These are phyloP conservation scores for Polytrichum formosum DNA, from an alignment of 225 moss, liverwort and hornwort species.

Conservation along the genomic window DNA sequence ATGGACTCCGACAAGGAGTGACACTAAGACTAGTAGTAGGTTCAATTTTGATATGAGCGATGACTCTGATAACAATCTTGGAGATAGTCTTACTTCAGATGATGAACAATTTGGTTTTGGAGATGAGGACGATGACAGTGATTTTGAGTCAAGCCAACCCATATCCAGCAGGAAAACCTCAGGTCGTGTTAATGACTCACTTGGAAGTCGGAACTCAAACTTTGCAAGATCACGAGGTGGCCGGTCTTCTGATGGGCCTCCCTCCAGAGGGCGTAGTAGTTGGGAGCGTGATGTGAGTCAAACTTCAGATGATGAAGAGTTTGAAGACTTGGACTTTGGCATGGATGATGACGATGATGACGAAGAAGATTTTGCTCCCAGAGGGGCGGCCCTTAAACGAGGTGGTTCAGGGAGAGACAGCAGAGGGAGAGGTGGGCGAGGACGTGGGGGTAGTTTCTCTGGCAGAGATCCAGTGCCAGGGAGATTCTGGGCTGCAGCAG, in stretches of 20 bases:
- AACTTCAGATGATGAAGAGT: conserved; percentile 39
- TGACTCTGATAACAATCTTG: conserved; percentile 43
- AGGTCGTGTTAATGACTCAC: conserved; percentile 15
- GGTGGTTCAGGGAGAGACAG: conserved; percentile 25
- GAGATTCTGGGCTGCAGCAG: conserved; percentile 30
- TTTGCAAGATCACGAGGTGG: conserved; percentile 24
- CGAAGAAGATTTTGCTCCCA: conserved; percentile 22
- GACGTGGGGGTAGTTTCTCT: conserved; percentile 24
- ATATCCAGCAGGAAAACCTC: conserved; percentile 21
- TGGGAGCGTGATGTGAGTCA: conserved; percentile 25
- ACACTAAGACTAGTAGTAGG: conserved; percentile 19
- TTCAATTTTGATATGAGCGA: conserved; percentile 53
- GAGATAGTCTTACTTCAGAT: conserved; percentile 26
- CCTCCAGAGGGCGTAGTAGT: conserved; percentile 24
- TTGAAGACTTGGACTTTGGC: conserved; percentile 26
- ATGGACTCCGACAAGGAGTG: conserved; percentile 46
- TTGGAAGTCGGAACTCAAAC: conserved; percentile 22
- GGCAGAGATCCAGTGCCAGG: conserved; percentile 24
- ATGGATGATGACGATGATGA: conserved; percentile 24
- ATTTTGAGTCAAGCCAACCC: conserved; percentile 19
- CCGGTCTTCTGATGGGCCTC: conserved; percentile 25
- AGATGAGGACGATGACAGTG: conserved; percentile 34
- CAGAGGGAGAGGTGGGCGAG: conserved; percentile 27
- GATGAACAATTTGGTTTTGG: conserved; percentile 33
- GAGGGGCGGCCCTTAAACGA: conserved; percentile 27